Conservation (phyloP, 371 early-diverging fungal species). For the Thermomucor indicae-seudaticae region DNA sequence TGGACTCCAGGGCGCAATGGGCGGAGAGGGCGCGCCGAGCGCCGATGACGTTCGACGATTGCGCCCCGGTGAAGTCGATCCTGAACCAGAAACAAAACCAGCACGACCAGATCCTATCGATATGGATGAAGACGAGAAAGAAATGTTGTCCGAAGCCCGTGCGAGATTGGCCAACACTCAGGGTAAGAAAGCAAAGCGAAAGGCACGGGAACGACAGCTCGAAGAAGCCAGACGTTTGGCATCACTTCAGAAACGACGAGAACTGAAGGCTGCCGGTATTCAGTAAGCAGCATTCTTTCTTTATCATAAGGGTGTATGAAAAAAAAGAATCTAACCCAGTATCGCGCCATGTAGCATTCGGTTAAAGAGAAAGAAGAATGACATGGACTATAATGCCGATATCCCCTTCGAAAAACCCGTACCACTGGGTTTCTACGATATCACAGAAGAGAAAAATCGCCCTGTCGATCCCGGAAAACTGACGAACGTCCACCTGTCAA, state of each 20-base stretch:
- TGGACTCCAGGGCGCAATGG: conserved; percentile 60
- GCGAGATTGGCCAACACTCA: conserved; percentile 98
- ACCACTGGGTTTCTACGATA: conserved; percentile 89
- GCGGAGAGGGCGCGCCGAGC: conserved; percentile 71
- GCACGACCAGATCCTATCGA: conserved; percentile 98
- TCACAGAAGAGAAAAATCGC: conserved; percentile 77
- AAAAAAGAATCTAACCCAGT: background rate
- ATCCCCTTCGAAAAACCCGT: conserved; percentile 91
- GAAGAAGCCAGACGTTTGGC: conserved; percentile 94
- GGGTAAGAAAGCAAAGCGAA: conserved; percentile 98
- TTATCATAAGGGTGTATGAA: background rate
- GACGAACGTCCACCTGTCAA: conserved; percentile 63
- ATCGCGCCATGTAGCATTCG: conserved; percentile 34
- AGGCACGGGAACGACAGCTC: conserved; percentile 95
- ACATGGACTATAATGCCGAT: conserved; percentile 95
- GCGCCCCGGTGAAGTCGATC: conserved; percentile 96
- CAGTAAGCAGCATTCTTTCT: conserved; percentile 38
- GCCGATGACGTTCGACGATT: conserved; percentile 78
- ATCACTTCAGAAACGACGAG: conserved; percentile 88
- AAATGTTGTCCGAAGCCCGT: conserved; percentile 97
- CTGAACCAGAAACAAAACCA: conserved; percentile 94
- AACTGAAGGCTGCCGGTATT: conserved; percentile 96
- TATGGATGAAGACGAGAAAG: conserved; percentile 99
- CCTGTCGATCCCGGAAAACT: conserved; percentile 53
- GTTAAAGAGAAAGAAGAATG: conserved; percentile 62